Evolutionary conservation across 108 stramenopile species (phyloP), one percentile per base, ranked within the genome.

Genomic region (Craspedostauros australis): DNA sequence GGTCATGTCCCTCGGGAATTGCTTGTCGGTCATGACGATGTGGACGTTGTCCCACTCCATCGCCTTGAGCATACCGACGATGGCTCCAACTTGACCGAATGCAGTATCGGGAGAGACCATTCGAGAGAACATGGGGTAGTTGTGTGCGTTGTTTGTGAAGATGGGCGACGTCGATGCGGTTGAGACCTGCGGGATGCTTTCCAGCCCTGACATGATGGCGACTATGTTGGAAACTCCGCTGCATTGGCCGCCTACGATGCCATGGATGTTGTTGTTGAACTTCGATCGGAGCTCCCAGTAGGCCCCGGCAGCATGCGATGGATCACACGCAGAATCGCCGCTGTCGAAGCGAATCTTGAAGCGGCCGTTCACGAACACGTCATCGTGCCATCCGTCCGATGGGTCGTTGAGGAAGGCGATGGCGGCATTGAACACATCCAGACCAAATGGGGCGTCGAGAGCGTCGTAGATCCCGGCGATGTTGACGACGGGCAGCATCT

Each of bases 11-110:
- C 24, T 49, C 15, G 47, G 14, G 20, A 19, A 49, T 20, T 27
- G 25, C 14, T 23, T 27, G 25, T 49, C 47, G 5, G 25, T 49
- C 14, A 14, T 20, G 24, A 49, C 11, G 8, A 49, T n/a, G 5
- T 23, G 11, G 29, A 49, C 24, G 24, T n/a, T 6, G 15, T 49
- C 25, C 47, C 47, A 49, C 7, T n/a, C 25, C 6, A 49, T 14
- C 19, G 19, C 14, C 8, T 27, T 8, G 20, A 49, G 24, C 7
- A 49, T 9, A 6, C 26, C 6, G 6, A 49, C 24, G 11, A 49
- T 14, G 8, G 47, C 47, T 49, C 47, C 47, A 6, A 49, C 47
- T 20, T 49, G 47, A 49, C 47, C 47, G 6, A 11, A 7, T 22
- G 25, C 47, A 49, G 25, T 20, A n/a, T 49, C 47, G 19, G 47